Conservation (phyloP, 2,329 filamentous ascomycete genomes). For the Nigrospora oryzae region DNA sequence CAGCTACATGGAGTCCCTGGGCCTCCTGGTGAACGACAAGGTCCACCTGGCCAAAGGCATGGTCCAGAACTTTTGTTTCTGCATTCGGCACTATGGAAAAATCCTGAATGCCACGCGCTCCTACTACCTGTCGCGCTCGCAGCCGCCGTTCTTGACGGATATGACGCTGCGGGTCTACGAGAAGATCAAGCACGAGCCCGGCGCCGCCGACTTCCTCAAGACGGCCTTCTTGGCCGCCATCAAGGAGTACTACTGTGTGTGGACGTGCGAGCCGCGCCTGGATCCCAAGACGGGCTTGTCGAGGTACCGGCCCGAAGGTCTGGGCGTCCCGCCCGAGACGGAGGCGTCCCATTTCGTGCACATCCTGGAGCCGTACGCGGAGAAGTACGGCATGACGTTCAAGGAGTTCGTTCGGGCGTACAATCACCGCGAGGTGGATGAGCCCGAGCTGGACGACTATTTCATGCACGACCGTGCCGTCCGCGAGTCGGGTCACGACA, state of each 20-base stretch:
- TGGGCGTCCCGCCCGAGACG: constrained; percentile 85
- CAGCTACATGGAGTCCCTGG: constrained; percentile 95
- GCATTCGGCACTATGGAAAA: constrained; percentile 96
- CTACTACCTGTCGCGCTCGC: constrained; percentile 90
- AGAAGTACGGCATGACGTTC: constrained; percentile 78
- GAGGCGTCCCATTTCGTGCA: constrained; percentile 83
- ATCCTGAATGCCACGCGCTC: constrained; percentile 94
- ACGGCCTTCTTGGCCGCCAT: constrained; percentile 81
- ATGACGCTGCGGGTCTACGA: constrained; percentile 94
- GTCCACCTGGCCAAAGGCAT: constrained; percentile 86
- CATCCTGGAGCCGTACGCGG: constrained; percentile 69
- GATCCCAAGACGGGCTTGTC: constrained; percentile 74
- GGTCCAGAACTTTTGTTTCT: constrained; percentile 96
- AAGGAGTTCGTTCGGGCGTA: constrained; percentile 82
- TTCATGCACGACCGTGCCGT: constrained; percentile 95
- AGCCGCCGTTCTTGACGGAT: constrained; percentile 94
- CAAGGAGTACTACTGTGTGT: constrained; percentile 91
- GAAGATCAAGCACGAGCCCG: constrained; percentile 79
- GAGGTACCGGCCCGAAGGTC: constrained; percentile 73
- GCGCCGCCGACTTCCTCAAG: constrained; percentile 71
- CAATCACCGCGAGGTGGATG: constrained; percentile 65
- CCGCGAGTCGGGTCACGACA: constrained; percentile 94
- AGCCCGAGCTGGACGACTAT: constrained; percentile 89
- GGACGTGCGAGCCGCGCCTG: constrained; percentile 70
- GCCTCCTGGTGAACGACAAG: constrained; percentile 76